phyloP scores from a whole-genome alignment of 2,329 filamentous ascomycete genomes.

The Sporothrix mexicana region DNA sequence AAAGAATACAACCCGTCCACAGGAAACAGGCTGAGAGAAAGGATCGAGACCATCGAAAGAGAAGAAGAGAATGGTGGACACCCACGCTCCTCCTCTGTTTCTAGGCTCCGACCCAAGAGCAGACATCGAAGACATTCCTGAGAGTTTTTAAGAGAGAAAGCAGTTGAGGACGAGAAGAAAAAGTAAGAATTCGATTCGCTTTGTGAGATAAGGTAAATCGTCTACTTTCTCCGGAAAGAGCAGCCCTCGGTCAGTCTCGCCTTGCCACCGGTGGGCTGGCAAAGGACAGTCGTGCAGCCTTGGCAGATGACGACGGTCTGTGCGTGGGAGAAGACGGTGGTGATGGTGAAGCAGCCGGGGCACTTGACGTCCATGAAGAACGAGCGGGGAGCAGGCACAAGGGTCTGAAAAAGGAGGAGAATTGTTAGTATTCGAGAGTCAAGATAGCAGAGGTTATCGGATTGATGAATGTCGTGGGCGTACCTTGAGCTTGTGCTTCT shows the following conservation, averaged over 20 bases:
- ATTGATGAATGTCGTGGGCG: background rate
- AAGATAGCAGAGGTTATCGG: too few species aligned
- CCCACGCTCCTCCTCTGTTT: background rate
- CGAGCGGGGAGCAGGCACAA: conserved; percentile 94
- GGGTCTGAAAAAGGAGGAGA: conserved; percentile 62
- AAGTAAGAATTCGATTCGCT: conserved; percentile 23
- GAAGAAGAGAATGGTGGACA: background rate
- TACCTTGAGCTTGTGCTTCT: conserved; percentile 99
- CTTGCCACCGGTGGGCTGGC: conserved; percentile 99
- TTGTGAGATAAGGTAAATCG: conserved; percentile 33
- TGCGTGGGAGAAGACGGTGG: conserved; percentile 99
- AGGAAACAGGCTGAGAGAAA: background rate
- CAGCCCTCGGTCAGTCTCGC: conserved; percentile 98
- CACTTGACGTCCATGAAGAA: conserved; percentile 99
- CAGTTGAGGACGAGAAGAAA: conserved; percentile 8
- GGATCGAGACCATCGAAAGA: background rate
- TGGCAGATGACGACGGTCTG: conserved; percentile 99
- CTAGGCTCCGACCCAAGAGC: conserved; percentile 1
- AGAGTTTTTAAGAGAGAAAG: conserved; percentile 20
- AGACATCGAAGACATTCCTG: conserved; percentile 29
- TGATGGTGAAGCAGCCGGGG: conserved; percentile 99
- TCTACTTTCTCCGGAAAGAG: conserved; percentile 99
- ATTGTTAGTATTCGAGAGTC: conserved; percentile 17
- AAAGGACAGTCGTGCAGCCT: conserved; percentile 98
- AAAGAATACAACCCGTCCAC: conserved; percentile 19